Evolutionary conservation across 2,329 filamentous ascomycete genomes (phyloP), one percentile per base, ranked within the genome.

Genomic region (Colletotrichum lindemuthianum): DNA sequence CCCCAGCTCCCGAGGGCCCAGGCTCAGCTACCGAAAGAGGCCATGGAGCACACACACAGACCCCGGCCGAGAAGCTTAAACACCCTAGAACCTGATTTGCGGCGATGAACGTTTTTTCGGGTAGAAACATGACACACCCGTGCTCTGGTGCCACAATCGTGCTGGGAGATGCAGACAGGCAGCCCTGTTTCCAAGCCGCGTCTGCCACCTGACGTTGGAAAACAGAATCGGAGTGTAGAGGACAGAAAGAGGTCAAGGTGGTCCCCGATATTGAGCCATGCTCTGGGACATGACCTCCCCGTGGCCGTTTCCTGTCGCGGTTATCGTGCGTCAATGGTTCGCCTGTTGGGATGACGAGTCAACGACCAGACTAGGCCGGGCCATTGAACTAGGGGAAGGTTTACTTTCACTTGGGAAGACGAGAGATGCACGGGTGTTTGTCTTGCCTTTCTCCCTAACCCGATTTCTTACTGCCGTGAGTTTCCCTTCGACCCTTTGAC

Each of bases 71-170:
- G 44, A 51, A 55, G 61, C 39, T 55, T 61, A 36, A 47, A 55
- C 40, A 54, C 4, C 45, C 50, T 15, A 15, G 34, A 40, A 41
- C 57, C 44, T 55, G 50, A 57, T 43, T 11, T 24, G 61, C 39
- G 39, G 57, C 57, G 61, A 65, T 11, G 45, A 56, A 56, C 51
- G 57, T 61, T 65, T 65, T 65, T 44, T 47, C 50, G n/a, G 13
- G 57, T 51, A n/a, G 34, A 60, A 60, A 60, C 57, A 60, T 60
- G 61, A 44, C 50, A 60, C 57, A 39, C 39, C 24, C 47, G 40
- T 41, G 47, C 47, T 49, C 24, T 52, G 11, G 13, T 9, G 44
- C 3, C 5, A 39, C 8, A 51, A 51, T 50, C 12, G 11, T n/a
- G 16, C 6, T 34, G 36, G 37, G 37, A 9, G 34, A 45, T 16